A percentile compares a stretch with the other conserved stretches of the same genome.
phyloP scores from a whole-genome alignment of 1,284 basidiomycete genomes.

The Salmacisia buchloeana region DNA sequence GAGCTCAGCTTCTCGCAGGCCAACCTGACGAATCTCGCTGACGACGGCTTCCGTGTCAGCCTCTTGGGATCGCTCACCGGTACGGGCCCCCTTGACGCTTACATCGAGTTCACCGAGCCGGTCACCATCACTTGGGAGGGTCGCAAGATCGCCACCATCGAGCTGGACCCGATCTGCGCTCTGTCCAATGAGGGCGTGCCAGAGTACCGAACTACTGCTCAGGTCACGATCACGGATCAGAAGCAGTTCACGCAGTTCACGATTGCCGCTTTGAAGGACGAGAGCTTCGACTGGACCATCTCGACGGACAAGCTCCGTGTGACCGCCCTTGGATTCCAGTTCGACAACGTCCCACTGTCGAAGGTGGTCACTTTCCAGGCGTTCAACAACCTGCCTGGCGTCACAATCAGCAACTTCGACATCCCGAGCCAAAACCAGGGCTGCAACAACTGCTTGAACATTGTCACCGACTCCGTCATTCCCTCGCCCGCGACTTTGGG shows the following conservation, averaged over 20 bases:
- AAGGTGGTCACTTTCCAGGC: constrained; percentile 67
- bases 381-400: constrained; percentile 62
- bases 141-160: constrained; percentile 63
- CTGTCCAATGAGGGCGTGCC: constrained; percentile 66
- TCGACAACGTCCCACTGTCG: constrained; percentile 62
- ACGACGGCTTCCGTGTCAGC: constrained; percentile 49
- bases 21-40: constrained; percentile 60
- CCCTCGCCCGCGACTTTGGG: constrained; percentile 66
- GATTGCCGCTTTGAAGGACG: constrained; percentile 63
- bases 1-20: constrained; percentile 60
- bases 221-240: constrained; percentile 47
- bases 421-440: constrained; percentile 58
- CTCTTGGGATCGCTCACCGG: constrained; percentile 42
- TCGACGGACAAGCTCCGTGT: constrained; percentile 62
- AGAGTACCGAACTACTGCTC: constrained; percentile 56
- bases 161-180: constrained; percentile 66
- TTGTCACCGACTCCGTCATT: constrained; percentile 64
- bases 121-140: constrained; percentile 64
- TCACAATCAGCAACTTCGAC: constrained; percentile 64
- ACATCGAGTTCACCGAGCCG: constrained; percentile 46
- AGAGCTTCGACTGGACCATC: constrained; percentile 67
- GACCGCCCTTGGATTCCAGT: constrained; percentile 65
- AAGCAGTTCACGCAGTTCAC: constrained; percentile 63
- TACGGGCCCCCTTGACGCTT: constrained; percentile 56
- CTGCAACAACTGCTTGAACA: constrained; percentile 69